These are phyloP conservation scores for Coemansia sp. DNA, from an alignment of 192 early-diverging fungal species.

Conservation along the genomic window DNA sequence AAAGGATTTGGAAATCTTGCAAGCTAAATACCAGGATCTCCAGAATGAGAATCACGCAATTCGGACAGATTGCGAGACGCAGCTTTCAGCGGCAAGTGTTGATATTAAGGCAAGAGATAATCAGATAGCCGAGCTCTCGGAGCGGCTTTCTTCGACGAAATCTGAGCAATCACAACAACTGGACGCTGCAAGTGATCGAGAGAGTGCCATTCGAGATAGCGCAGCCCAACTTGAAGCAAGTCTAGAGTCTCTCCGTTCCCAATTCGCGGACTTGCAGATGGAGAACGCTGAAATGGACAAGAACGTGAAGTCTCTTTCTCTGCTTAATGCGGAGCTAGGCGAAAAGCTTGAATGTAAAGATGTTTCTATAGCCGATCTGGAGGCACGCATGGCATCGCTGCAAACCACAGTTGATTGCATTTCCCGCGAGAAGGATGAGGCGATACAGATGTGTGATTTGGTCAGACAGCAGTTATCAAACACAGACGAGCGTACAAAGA, in stretches of 20 bases:
- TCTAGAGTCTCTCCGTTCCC: constrained; percentile 3
- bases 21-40: not conserved
- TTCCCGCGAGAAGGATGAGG: not conserved
- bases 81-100: not conserved
- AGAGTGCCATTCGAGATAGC: not conserved
- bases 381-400: constrained; percentile 14
- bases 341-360: constrained; percentile 18
- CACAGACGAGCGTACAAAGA: not conserved
- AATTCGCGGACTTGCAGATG: constrained; percentile 6
- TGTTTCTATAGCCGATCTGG: not conserved
- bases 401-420: constrained; percentile 2
- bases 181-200: not conserved
- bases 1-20: not conserved
- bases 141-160: not conserved
- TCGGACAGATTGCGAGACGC: not conserved
- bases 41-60: not conserved
- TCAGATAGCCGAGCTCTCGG: not conserved
- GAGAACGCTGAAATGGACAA: constrained; percentile 9
- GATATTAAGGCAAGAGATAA: not conserved
- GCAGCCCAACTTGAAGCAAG: constrained; percentile 8
- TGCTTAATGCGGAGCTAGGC: constrained; percentile 19
- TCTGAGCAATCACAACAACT: not conserved
- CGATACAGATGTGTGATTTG: not conserved
- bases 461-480: not conserved
- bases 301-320: constrained; percentile 10